Evolutionary conservation across 1,139 yeast genomes (phyloP), one percentile per base, ranked within the genome.

Genomic region (Candida sanyaensis): DNA sequence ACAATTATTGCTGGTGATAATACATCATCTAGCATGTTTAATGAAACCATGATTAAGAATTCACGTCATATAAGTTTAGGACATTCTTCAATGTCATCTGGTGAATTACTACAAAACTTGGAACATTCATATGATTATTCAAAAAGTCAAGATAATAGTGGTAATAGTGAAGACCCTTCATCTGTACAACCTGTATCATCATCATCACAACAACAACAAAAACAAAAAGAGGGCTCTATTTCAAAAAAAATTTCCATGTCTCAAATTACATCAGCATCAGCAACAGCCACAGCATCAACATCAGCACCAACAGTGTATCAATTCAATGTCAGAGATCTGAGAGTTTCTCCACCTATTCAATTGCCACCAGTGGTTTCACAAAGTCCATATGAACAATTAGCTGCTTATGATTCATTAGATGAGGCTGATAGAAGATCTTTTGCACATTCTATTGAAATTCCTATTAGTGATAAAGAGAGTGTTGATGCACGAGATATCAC

Each of bases 31-130:
- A 37, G 45, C 31, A 42, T 43, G 42, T 48, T 44, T 41, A 47
- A 42, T 36, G 54, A 48, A 41, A 48, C 53, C 13, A 49, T 43
- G 45, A 42, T 45, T 46, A 54, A 46, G 30, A 47, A 57, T 12
- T 49, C 54, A 21, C 59, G 42, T 24, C 49, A 46, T 37, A n/a
- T 41, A 34, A 48, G 50, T 30, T 5, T 62, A 1, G 46, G 59
- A 24, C 45, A 65, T 23, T 56, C 62, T 7, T 68, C 73, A 13
- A 52, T 68, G 45, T 66, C 73, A 2, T 68, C 75, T 5, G 77
- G 75, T 3, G 78, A 73, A 53, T 57, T 73, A 26, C 62, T 73
- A 40, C 57, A 52, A 37, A 67, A 60, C 39, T 56, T 73, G 44
- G 69, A 66, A 44, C 50, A 54, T 28, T 56, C 55, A 23, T 45